These are phyloP conservation scores for Periglandula ipomoeae DNA, from an alignment of 2,329 filamentous ascomycete species.

Conservation along the genomic window DNA sequence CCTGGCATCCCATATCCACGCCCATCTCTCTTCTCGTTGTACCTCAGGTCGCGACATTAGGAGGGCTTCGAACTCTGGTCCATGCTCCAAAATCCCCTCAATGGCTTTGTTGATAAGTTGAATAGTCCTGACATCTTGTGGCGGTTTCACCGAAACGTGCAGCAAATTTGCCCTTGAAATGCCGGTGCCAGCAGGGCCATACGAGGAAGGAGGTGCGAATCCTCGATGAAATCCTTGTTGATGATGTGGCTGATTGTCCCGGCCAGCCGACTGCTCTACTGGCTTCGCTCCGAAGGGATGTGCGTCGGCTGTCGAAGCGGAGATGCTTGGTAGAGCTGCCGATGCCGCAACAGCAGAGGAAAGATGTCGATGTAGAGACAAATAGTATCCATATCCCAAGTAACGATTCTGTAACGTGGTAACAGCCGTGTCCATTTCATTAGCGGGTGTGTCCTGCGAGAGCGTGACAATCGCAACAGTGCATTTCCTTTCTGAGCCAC, in stretches of 20 bases:
- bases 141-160: constrained; percentile 65
- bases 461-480: constrained; percentile 73
- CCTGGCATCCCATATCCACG: constrained; percentile 84
- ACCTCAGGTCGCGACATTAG: constrained; percentile 82
- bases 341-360: constrained; percentile 52
- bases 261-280: constrained; percentile 34
- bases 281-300: constrained; percentile 73
- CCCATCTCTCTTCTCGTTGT: constrained; percentile 80
- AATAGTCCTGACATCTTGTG: constrained; percentile 68
- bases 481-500: constrained; percentile 56
- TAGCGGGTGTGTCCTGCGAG: constrained; percentile 69
- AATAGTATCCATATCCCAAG: constrained; percentile 73
- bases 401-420: constrained; percentile 75
- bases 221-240: constrained; percentile 43
- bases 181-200: constrained; percentile 35
- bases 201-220: constrained; percentile 71
- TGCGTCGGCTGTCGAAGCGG: constrained; percentile 34
- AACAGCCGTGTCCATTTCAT: constrained; percentile 74
- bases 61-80: constrained; percentile 81
- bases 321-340: constrained; percentile 3
- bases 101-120: constrained; percentile 82
- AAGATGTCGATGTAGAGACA: constrained; percentile 72
- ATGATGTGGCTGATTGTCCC: constrained; percentile 23
- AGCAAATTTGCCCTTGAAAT: constrained; percentile 39
- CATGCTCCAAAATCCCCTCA: constrained; percentile 69